Percentiles rank a stretch among this genome's conserved stretches.
Conservation (phyloP, 352 stramenopile genomes). For the Peronospora belbahrii region DNA sequence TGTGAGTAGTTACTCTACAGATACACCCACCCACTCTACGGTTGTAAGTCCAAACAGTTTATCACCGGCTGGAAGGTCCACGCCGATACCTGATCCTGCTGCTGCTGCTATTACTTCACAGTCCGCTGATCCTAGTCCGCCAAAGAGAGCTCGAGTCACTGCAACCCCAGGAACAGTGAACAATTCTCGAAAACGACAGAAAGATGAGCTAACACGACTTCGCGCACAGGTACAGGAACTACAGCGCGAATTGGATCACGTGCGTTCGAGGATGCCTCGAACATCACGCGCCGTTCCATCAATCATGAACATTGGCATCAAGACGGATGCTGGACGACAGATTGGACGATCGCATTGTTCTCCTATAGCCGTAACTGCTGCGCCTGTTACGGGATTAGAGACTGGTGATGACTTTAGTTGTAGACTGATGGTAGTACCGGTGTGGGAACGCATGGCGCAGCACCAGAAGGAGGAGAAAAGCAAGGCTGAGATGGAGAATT, state of each 20-base stretch:
- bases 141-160: slow-evolving; percentile 9
- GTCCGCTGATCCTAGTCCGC: slow-evolving; percentile 3
- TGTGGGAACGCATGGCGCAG: slow-evolving; percentile 60
- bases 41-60: slow-evolving; percentile 6
- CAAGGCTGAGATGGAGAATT: slow-evolving; percentile 65
- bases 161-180: slow-evolving; percentile 20
- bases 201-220: slow-evolving; percentile 42
- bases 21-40: slow-evolving; percentile 8
- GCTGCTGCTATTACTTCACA: background rate
- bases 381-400: slow-evolving; percentile 13
- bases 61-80: slow-evolving; percentile 6
- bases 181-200: slow-evolving; percentile 48
- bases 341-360: slow-evolving; percentile 6
- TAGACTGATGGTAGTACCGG: slow-evolving; percentile 14
- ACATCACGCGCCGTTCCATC: slow-evolving; percentile 1
- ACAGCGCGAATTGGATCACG: slow-evolving; percentile 38
- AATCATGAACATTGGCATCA: slow-evolving; percentile 1
- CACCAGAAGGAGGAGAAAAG: slow-evolving; percentile 63
- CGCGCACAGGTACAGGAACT: slow-evolving; percentile 53
- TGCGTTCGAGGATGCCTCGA: slow-evolving; percentile 21
- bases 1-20: slow-evolving; percentile 2
- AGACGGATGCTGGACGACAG: background rate
- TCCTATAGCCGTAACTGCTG: slow-evolving; percentile 10
- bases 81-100: slow-evolving; percentile 1
- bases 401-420: slow-evolving; percentile 2